phyloP scores from a whole-genome alignment of 345 rosid genomes.

The Boechera retrofracta region DNA sequence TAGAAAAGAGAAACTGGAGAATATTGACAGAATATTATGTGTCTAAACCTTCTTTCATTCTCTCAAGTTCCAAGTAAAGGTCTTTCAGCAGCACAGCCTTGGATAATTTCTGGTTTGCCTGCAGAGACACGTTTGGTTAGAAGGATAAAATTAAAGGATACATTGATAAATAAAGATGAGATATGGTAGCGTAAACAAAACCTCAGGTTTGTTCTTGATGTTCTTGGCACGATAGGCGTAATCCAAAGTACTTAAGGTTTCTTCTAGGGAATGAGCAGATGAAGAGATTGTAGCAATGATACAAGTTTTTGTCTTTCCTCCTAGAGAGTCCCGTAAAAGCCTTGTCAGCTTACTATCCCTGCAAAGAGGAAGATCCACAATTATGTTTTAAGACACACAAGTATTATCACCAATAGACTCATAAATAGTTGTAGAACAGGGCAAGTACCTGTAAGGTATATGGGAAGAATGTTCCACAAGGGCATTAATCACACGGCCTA shows the following conservation, averaged over 20 bases:
- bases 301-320: slow-evolving; percentile 97
- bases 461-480: slow-evolving; percentile 97
- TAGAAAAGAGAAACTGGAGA: background rate
- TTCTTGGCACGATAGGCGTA: slow-evolving; percentile 93
- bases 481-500: slow-evolving; percentile 96
- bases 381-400: background rate
- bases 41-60: slow-evolving; percentile 81
- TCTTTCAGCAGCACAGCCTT: slow-evolving; percentile 87
- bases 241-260: slow-evolving; percentile 92
- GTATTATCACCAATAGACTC: slow-evolving; percentile 8
- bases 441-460: slow-evolving; percentile 81
- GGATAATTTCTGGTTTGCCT: slow-evolving; percentile 95
- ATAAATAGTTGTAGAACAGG: slow-evolving; percentile 18
- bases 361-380: slow-evolving; percentile 25
- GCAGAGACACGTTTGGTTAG: slow-evolving; percentile 40
- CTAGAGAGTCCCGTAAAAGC: slow-evolving; percentile 86
- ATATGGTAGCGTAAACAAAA: slow-evolving; percentile 41
- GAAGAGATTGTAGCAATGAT: slow-evolving; percentile 95
- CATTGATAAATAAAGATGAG: background rate
- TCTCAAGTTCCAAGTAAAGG: slow-evolving; percentile 85
- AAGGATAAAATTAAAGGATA: background rate
- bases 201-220: slow-evolving; percentile 97
- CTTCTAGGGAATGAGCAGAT: slow-evolving; percentile 83
- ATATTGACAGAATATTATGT: background rate
- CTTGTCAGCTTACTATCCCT: slow-evolving; percentile 98